A percentile compares a stretch with the other conserved stretches of the same genome.
Evolutionary conservation across 495 filamentous ascomycete species (phyloP).

Genomic region (Tuber borchii): DNA sequence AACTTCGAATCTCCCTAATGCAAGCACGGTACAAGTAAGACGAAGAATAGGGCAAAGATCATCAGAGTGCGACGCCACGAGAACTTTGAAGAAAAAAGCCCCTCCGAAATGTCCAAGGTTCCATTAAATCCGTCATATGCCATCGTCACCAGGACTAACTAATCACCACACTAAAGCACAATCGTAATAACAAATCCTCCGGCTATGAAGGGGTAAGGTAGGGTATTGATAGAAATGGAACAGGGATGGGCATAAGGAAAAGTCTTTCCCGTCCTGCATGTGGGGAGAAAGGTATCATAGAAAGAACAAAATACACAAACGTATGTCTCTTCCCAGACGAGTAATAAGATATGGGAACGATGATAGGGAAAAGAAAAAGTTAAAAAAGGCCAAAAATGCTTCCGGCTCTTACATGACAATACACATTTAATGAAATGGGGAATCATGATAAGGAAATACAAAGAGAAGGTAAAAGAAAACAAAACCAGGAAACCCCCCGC

Average conservation of each 20-base stretch:
- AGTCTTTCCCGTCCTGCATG: background rate
- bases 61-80: background rate
- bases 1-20: background rate
- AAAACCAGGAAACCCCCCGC: constrained; percentile 18
- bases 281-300: constrained; percentile 1
- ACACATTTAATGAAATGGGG: constrained; percentile 1
- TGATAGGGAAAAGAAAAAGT: constrained; percentile 3
- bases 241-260: background rate
- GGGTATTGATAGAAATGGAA: background rate
- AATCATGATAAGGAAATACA: constrained; percentile 1
- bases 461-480: constrained; percentile 10
- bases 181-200: constrained; percentile 3
- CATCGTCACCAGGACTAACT: constrained; percentile 4
- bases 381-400: background rate
- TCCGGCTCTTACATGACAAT: background rate
- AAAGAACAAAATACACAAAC: constrained; percentile 16
- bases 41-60: background rate
- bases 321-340: constrained; percentile 7
- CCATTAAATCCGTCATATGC: background rate
- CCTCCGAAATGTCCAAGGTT: background rate
- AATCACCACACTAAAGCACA: background rate
- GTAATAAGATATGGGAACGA: constrained; percentile 13
- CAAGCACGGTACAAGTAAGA: background rate
- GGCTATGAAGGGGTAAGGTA: background rate
- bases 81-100: background rate